These are phyloP conservation scores for Paramecium tetraurelia DNA, from an alignment of 73 alveolate species.

Conservation along the genomic window DNA sequence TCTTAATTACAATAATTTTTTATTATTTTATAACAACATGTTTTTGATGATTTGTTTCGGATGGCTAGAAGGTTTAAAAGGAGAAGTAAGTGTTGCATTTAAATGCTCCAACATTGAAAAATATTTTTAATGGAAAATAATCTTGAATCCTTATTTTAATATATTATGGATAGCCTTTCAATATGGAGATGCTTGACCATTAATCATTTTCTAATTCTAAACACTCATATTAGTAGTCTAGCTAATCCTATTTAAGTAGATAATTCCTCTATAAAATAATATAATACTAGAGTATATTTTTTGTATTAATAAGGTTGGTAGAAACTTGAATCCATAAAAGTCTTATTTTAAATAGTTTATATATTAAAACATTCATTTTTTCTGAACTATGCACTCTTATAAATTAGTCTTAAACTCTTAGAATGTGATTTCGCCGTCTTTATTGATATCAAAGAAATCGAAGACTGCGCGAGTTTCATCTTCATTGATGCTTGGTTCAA, in stretches of 20 bases:
- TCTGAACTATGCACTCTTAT: not conserved
- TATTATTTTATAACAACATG: not conserved
- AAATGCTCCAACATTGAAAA: slow-evolving; percentile 2
- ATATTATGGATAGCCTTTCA: not conserved
- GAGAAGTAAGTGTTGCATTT: not conserved
- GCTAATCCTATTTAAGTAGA: not conserved
- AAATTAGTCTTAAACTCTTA: slow-evolving; percentile 24
- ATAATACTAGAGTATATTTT: not conserved
- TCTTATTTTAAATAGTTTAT: not conserved
- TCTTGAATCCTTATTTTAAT: not conserved
- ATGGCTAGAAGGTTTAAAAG: not conserved
- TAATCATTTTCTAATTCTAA: not conserved
- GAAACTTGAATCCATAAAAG: not conserved
- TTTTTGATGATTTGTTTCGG: not conserved
- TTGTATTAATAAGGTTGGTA: not conserved
- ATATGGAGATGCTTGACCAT: not conserved
- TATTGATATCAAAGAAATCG: slow-evolving; percentile 28
- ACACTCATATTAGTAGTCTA: not conserved
- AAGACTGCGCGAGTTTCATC: slow-evolving; percentile 21
- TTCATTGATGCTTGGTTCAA: slow-evolving; percentile 28
- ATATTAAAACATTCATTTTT: not conserved
- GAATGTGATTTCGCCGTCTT: slow-evolving; percentile 32
- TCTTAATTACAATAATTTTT: slow-evolving; percentile 6
- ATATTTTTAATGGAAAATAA: not conserved
- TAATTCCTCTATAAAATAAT: slow-evolving; percentile 1